Percentiles rank a stretch among this genome's conserved stretches.
Evolutionary conservation across 495 filamentous ascomycete genomes (phyloP).

Genomic region (Penicillium silybi): DNA sequence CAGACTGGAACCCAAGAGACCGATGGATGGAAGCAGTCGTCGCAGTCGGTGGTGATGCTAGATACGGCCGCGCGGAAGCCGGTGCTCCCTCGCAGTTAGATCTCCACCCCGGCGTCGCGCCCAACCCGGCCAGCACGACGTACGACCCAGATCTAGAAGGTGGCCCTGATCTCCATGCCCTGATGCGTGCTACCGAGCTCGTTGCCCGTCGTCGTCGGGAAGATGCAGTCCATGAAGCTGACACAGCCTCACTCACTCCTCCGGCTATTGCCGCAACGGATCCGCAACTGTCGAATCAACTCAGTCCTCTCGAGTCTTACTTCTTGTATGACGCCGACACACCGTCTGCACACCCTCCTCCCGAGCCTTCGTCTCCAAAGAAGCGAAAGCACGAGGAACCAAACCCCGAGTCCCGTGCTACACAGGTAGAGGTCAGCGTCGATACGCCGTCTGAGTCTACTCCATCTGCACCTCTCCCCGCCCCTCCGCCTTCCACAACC

Average conservation of each 20-base stretch:
- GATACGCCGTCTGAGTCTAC: neutral
- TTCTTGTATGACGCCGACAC: conserved; percentile 25
- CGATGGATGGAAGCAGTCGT: conserved; percentile 49
- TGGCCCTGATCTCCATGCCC: conserved; percentile 76
- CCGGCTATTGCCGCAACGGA: conserved; percentile 1
- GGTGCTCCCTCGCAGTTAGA: conserved; percentile 27
- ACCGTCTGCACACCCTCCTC: neutral
- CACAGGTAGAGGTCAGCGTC: neutral
- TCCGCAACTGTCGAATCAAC: conserved; percentile 8
- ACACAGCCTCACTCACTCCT: neutral
- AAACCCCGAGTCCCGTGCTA: conserved; percentile 9
- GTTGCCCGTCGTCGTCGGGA: conserved; percentile 64
- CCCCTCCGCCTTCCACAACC: conserved; percentile 12
- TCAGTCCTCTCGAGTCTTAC: conserved; percentile 35
- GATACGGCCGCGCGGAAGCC: conserved; percentile 54
- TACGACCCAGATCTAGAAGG: conserved; percentile 46
- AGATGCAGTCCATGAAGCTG: conserved; percentile 6
- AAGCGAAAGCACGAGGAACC: conserved; percentile 22
- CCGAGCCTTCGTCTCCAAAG: conserved; percentile 8
- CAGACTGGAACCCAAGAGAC: neutral
- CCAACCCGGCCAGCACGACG: conserved; percentile 25
- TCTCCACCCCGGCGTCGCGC: conserved; percentile 15
- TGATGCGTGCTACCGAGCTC: conserved; percentile 84
- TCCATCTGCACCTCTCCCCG: conserved; percentile 6
- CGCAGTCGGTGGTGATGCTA: conserved; percentile 73